A percentile compares a stretch with the other conserved stretches of the same genome.
Evolutionary conservation across 129 eudicot genomes (phyloP).

Genomic region (Erigeron canadensis): DNA sequence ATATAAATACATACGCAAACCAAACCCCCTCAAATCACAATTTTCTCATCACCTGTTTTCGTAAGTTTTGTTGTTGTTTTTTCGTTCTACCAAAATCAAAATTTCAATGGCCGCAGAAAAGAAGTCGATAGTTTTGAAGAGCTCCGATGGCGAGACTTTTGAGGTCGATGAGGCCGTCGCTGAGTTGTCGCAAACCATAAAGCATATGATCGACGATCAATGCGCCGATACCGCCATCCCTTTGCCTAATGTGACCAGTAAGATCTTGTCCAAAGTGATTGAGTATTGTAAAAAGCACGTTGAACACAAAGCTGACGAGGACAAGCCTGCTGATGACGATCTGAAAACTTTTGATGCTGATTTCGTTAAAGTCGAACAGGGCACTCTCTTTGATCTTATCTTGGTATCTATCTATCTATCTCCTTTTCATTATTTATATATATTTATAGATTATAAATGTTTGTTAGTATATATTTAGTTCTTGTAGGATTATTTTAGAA

Average conservation of each 20-base stretch:
- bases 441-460: too few species aligned
- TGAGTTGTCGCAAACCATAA: neutral
- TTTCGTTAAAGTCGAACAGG: conserved; percentile 60
- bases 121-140: neutral
- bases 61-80: too few species aligned
- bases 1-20: too few species aligned
- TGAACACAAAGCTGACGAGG: neutral
- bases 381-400: conserved; percentile 58
- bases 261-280: neutral
- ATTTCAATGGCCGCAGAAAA: too few species aligned
- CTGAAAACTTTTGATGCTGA: conserved; percentile 53
- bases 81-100: too few species aligned
- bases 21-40: too few species aligned
- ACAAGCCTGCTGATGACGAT: conserved; percentile 31
- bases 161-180: neutral
- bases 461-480: too few species aligned
- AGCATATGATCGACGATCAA: conserved; percentile 1
- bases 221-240: conserved; percentile 4
- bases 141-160: conserved; percentile 2
- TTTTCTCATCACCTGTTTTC: too few species aligned
- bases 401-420: conserved; percentile 39
- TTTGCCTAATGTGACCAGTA: conserved; percentile 6
- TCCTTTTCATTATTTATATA: neutral
- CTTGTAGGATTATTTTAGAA: too few species aligned
- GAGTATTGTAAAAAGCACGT: conserved; percentile 15